These are phyloP conservation scores for Irpex sp. DNA, from an alignment of 1,284 basidiomycete species.

Conservation along the genomic window DNA sequence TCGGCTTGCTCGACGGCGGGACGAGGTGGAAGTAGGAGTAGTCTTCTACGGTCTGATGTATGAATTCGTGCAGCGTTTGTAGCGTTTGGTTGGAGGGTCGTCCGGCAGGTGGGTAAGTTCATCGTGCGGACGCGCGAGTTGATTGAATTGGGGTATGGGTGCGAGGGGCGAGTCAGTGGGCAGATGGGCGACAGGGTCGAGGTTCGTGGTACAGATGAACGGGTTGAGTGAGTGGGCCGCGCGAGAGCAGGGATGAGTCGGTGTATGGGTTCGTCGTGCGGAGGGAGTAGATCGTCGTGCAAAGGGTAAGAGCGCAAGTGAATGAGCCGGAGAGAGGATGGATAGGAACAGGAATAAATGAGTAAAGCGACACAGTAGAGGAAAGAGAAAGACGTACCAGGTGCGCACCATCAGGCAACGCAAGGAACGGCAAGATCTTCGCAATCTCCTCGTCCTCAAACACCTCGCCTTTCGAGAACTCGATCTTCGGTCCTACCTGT, in stretches of 20 bases:
- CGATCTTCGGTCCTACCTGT: constrained; percentile 73
- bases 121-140: too few species aligned
- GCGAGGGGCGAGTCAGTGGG: too few species aligned
- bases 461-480: constrained; percentile 71
- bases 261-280: too few species aligned
- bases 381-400: constrained; percentile 46
- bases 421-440: constrained; percentile 92
- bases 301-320: too few species aligned
- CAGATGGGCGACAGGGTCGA: too few species aligned
- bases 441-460: constrained; percentile 79
- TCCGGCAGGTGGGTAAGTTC: too few species aligned
- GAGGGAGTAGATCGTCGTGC: too few species aligned
- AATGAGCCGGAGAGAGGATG: neutral
- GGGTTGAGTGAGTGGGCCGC: too few species aligned
- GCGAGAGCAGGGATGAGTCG: too few species aligned
- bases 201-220: too few species aligned
- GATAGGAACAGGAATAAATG: neutral
- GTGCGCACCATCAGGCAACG: constrained; percentile 96
- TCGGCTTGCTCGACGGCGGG: constrained; percentile 62
- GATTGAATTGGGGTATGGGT: too few species aligned
- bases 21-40: constrained; percentile 95
- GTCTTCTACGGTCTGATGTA: constrained; percentile 80
- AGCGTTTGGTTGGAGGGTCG: too few species aligned
- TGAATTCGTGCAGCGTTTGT: neutral
- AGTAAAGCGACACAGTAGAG: neutral